phyloP scores from a whole-genome alignment of 305 asterid genomes.

The Petunia hybrid region DNA sequence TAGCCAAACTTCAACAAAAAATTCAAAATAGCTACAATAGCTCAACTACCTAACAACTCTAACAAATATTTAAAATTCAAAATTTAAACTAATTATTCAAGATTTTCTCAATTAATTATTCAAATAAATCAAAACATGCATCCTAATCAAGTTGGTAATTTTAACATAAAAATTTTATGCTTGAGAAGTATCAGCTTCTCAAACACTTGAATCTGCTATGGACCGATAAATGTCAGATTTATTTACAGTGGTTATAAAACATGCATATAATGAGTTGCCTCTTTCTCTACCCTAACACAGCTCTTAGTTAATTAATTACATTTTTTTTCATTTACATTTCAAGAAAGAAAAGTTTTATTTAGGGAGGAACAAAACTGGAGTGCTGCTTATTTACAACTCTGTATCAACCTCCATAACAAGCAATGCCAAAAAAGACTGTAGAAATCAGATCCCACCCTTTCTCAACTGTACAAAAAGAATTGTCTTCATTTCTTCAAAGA shows the following conservation, averaged over 20 bases:
- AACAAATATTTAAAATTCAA: no score
- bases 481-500: conserved; percentile 23
- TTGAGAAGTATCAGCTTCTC: conserved; percentile 8
- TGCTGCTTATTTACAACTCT: conserved; percentile 29
- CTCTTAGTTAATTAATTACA: conserved; percentile 24
- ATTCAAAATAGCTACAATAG: no score
- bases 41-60: no score
- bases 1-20: no score
- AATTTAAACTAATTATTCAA: no score
- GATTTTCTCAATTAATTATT: no score
- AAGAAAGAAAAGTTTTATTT: conserved; percentile 20
- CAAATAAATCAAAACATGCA: no score
- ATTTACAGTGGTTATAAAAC: conserved; percentile 7
- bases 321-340: conserved; percentile 25
- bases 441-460: not conserved
- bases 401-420: not conserved
- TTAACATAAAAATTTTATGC: not conserved
- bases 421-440: not conserved
- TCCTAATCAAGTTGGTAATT: no score
- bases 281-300: conserved; percentile 1
- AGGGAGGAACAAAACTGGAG: conserved; percentile 17
- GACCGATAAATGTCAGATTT: not conserved
- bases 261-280: not conserved
- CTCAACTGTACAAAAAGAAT: conserved; percentile 26
- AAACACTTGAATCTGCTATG: not conserved